Evolutionary conservation across 148 eudicot genomes (phyloP).

Genomic region (Camellia sinensis): DNA sequence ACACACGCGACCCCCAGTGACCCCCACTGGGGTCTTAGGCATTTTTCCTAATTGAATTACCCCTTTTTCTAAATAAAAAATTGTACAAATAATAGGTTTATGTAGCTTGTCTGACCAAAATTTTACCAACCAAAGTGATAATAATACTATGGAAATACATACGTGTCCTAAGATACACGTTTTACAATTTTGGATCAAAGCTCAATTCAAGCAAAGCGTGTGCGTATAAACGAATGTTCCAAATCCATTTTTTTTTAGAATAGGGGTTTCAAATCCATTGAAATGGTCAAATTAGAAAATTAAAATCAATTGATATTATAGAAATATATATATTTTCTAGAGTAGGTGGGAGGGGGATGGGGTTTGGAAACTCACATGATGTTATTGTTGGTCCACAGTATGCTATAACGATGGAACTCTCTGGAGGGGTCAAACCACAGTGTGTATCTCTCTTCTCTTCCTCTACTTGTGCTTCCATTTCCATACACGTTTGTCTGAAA

Average conservation of each 20-base stretch:
- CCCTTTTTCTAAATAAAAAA: no score
- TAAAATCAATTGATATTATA: neutral
- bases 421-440: constrained; percentile 57
- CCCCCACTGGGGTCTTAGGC: no score
- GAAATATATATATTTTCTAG: neutral
- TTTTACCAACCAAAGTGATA: no score
- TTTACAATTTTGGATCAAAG: no score
- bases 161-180: no score
- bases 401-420: constrained; percentile 51
- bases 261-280: neutral
- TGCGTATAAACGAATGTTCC: neutral
- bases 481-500: constrained; percentile 62
- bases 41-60: no score
- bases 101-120: no score
- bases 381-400: constrained; percentile 43
- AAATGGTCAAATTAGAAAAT: constrained; percentile 9
- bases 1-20: no score
- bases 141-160: no score
- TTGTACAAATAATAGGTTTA: no score
- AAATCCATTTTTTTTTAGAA: no score
- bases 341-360: neutral
- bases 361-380: constrained; percentile 43
- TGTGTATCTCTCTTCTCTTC: constrained; percentile 56
- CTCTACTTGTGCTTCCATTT: constrained; percentile 56
- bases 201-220: neutral